These are phyloP conservation scores for Marasmius fiardii DNA, from an alignment of 1,284 basidiomycete genomes.

Conservation along the genomic window DNA sequence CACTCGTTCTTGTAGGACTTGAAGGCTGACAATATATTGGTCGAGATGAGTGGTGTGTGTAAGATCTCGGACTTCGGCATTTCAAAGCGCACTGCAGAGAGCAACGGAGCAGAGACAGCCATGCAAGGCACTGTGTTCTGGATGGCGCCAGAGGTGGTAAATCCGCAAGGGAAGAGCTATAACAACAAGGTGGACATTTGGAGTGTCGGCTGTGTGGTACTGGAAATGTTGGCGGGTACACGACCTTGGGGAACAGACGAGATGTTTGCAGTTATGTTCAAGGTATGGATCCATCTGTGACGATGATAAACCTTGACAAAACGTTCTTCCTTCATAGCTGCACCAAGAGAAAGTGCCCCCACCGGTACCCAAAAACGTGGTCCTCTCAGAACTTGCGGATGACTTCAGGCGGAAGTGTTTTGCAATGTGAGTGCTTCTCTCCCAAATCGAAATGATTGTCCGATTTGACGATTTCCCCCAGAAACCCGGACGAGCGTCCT, in stretches of 20 bases:
- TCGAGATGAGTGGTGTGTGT: slow-evolving; percentile 90
- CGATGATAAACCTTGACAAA: background rate
- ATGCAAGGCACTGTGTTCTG: slow-evolving; percentile 99
- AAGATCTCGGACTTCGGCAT: slow-evolving; percentile 99
- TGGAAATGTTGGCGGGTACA: slow-evolving; percentile 97
- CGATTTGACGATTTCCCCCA: slow-evolving; percentile 26
- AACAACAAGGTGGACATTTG: slow-evolving; percentile 98
- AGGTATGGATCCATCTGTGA: slow-evolving; percentile 48
- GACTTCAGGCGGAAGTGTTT: slow-evolving; percentile 92
- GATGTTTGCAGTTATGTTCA: slow-evolving; percentile 90
- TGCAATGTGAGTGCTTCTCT: slow-evolving; percentile 61
- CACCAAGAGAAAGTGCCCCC: slow-evolving; percentile 83
- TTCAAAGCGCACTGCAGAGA: slow-evolving; percentile 83
- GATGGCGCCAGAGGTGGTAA: slow-evolving; percentile 98
- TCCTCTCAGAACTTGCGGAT: slow-evolving; percentile 71
- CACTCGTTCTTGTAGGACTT: slow-evolving; percentile 65
- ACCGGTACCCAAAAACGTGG: slow-evolving; percentile 83
- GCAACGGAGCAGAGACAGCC: slow-evolving; percentile 76
- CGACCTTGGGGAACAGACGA: slow-evolving; percentile 93
- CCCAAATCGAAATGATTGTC: slow-evolving; percentile 3
- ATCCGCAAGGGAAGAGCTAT: slow-evolving; percentile 83
- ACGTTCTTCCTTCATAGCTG: slow-evolving; percentile 42
- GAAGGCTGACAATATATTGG: slow-evolving; percentile 98
- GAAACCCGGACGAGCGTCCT: slow-evolving; percentile 86
- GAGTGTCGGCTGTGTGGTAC: slow-evolving; percentile 95